A percentile compares a stretch with the other conserved stretches of the same genome.
These are phyloP conservation scores for Alternaria infectoria DNA, from an alignment of 2,329 filamentous ascomycete species.

Conservation along the genomic window DNA sequence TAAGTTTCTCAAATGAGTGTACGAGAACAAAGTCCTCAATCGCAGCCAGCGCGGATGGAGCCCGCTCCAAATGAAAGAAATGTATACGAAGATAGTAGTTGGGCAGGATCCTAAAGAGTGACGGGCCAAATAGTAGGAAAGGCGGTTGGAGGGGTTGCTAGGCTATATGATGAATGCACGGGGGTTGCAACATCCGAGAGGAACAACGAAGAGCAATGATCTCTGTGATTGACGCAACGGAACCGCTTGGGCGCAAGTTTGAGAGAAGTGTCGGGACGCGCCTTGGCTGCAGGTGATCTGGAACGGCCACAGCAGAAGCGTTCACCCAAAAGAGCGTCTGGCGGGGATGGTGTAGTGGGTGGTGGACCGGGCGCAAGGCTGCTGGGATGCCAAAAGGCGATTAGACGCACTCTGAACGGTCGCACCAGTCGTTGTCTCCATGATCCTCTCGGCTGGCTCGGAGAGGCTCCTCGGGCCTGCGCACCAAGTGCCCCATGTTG, in stretches of 20 bases:
- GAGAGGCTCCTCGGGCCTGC: slow-evolving; percentile 27
- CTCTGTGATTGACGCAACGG: slow-evolving; percentile 45
- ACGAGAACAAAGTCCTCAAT: slow-evolving; percentile 46
- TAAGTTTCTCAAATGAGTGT: slow-evolving; percentile 46
- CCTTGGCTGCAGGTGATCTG: slow-evolving; percentile 52
- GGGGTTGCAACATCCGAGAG: slow-evolving; percentile 40
- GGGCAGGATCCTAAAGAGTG: slow-evolving; percentile 47
- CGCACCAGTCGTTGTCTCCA: slow-evolving; percentile 27
- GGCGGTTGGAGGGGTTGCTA: slow-evolving; percentile 38
- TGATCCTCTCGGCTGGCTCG: slow-evolving; percentile 26
- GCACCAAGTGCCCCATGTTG: slow-evolving; percentile 41
- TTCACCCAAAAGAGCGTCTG: slow-evolving; percentile 46
- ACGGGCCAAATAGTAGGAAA: slow-evolving; percentile 47
- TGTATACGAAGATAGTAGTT: slow-evolving; percentile 40
- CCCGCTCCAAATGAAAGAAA: slow-evolving; percentile 46
- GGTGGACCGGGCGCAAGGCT: slow-evolving; percentile 45
- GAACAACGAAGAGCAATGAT: slow-evolving; percentile 39
- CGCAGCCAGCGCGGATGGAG: slow-evolving; percentile 50
- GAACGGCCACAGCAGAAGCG: slow-evolving; percentile 48
- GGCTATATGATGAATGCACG: slow-evolving; percentile 46
- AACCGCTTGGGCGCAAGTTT: slow-evolving; percentile 47
- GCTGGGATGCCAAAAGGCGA: slow-evolving; percentile 37
- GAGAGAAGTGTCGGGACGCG: slow-evolving; percentile 48
- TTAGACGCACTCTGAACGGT: slow-evolving; percentile 34
- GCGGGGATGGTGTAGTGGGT: slow-evolving; percentile 37